Evolutionary conservation across 129 eudicot genomes (phyloP).

Genomic region (Glebionis coronaria): DNA sequence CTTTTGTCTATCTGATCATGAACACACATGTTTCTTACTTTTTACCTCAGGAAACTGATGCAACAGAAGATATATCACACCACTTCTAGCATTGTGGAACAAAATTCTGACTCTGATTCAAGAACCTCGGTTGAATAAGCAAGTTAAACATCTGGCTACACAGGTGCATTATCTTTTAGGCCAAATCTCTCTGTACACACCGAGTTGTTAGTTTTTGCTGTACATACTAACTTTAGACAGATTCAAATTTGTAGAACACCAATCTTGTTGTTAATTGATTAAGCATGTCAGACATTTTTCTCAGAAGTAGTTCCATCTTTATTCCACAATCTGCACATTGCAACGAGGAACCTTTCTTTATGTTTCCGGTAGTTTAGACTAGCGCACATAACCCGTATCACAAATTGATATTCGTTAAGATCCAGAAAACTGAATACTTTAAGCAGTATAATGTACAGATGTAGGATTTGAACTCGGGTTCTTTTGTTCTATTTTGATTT

Average conservation of each 20-base stretch:
- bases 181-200: constrained; percentile 16
- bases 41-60: constrained; percentile 24
- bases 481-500: no score
- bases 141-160: constrained; percentile 13
- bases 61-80: constrained; percentile 22
- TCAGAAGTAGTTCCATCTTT: background rate
- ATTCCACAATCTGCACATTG: background rate
- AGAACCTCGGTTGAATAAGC: constrained; percentile 21
- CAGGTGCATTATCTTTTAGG: constrained; percentile 20
- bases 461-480: background rate
- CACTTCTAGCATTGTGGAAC: constrained; percentile 26
- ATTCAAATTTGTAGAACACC: constrained; percentile 19
- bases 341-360: background rate
- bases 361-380: background rate
- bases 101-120: constrained; percentile 12
- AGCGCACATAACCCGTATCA: background rate
- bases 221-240: constrained; percentile 26
- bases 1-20: background rate
- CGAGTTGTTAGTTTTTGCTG: constrained; percentile 22
- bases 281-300: constrained; percentile 4
- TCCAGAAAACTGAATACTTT: background rate
- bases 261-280: constrained; percentile 13
- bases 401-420: background rate
- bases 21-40: constrained; percentile 1
- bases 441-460: background rate